phyloP scores from a whole-genome alignment of 2,329 filamentous ascomycete genomes.

The Claviceps paspali region DNA sequence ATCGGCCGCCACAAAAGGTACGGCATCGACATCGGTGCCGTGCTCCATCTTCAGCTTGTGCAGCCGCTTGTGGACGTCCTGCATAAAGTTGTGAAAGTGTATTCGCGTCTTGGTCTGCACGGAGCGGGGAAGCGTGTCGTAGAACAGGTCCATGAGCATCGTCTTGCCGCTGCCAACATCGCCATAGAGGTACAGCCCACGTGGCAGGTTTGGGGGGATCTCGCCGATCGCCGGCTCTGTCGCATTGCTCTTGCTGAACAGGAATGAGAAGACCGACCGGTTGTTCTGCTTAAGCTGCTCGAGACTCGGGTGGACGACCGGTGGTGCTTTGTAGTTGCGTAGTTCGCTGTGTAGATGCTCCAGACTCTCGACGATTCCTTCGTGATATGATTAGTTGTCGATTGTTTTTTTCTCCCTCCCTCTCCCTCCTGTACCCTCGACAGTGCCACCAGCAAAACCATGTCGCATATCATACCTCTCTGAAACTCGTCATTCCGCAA shows the following conservation, averaged over 20 bases:
- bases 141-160: slow-evolving; percentile 98
- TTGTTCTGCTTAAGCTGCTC: slow-evolving; percentile 46
- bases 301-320: slow-evolving; percentile 61
- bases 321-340: slow-evolving; percentile 53
- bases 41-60: slow-evolving; percentile 82
- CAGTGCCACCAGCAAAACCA: too few relatives aligned
- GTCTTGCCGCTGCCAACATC: slow-evolving; percentile 97
- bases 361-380: slow-evolving; percentile 75
- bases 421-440: too few relatives aligned
- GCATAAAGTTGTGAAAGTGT: slow-evolving; percentile 99
- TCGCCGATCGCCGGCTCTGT: slow-evolving; percentile 24
- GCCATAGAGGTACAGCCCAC: slow-evolving; percentile 86
- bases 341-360: slow-evolving; percentile 83
- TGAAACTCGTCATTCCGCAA: slow-evolving; percentile 85
- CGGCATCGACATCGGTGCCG: slow-evolving; percentile 76
- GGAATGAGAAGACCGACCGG: slow-evolving; percentile 41
- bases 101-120: slow-evolving; percentile 79
- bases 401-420: too few relatives aligned
- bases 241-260: slow-evolving; percentile 39
- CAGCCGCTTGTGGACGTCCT: slow-evolving; percentile 81
- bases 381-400: neutral
- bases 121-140: slow-evolving; percentile 70
- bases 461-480: slow-evolving; percentile 56
- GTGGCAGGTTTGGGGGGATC: slow-evolving; percentile 62
- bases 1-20: slow-evolving; percentile 88